Conservation (phyloP, 176 grass and related monocot genomes). For the Oryza longistaminata region DNA sequence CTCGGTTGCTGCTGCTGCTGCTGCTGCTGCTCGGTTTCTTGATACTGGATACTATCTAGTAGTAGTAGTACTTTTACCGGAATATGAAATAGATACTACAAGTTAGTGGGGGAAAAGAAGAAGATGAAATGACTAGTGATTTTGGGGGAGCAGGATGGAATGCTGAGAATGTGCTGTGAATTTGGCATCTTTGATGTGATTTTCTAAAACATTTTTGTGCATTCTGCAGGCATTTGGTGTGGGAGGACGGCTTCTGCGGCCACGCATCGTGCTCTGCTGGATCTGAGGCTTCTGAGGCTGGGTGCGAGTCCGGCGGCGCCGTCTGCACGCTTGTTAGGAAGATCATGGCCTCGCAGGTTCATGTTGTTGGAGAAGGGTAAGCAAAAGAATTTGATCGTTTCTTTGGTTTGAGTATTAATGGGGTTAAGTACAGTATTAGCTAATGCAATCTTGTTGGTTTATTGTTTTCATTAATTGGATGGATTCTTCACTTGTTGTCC, state of each 20-base stretch:
- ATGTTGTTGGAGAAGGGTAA: constrained; percentile 74
- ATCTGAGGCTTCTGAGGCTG: constrained; percentile 46
- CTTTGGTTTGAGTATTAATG: not conserved
- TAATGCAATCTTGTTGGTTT: not conserved
- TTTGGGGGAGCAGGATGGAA: constrained; percentile 13
- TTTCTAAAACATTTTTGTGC: not conserved
- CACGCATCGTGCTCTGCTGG: constrained; percentile 34
- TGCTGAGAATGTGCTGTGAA: constrained; percentile 13
- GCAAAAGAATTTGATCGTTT: not conserved
- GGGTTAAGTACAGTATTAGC: not conserved
- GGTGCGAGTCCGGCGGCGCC: constrained; percentile 26
- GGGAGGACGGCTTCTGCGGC: constrained; percentile 77
- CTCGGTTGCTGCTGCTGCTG: constrained; percentile 19
- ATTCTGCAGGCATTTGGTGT: constrained; percentile 75
- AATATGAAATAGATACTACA: not conserved
- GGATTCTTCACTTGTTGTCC: constrained; percentile 28
- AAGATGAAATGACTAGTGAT: not conserved
- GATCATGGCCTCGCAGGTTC: constrained; percentile 64
- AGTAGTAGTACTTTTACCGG: constrained; percentile 18
- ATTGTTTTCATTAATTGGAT: constrained; percentile 17
- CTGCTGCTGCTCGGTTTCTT: constrained; percentile 14
- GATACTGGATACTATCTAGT: constrained; percentile 30
- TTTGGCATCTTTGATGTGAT: constrained; percentile 10
- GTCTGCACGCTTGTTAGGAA: constrained; percentile 58
- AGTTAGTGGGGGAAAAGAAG: not conserved